A percentile compares a stretch with the other conserved stretches of the same genome.
Conservation (phyloP, 1,139 yeast species). For the Geotrichum klebahnii region DNA sequence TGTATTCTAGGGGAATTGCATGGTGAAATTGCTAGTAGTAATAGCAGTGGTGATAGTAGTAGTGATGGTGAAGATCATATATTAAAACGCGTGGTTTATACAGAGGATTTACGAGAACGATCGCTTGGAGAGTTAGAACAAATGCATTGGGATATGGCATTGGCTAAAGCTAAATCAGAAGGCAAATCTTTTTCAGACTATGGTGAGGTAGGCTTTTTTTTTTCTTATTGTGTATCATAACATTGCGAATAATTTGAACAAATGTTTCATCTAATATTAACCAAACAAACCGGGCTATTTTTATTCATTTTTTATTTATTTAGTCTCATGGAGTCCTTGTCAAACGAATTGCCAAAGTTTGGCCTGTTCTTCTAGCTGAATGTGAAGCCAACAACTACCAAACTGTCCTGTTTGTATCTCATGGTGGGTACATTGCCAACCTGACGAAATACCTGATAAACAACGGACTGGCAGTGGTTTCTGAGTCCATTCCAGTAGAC, state of each 20-base stretch:
- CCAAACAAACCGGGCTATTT: neutral
- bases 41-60: too few relatives aligned
- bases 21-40: too few relatives aligned
- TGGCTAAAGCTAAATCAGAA: slow-evolving; percentile 48
- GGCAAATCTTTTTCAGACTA: slow-evolving; percentile 48
- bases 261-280: neutral
- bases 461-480: slow-evolving; percentile 2
- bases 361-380: slow-evolving; percentile 45
- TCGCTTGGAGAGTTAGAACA: slow-evolving; percentile 80
- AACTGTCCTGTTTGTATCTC: slow-evolving; percentile 67
- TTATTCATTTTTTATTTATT: neutral
- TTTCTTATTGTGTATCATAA: too few relatives aligned
- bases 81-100: slow-evolving; percentile 33
- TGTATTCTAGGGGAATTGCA: too few relatives aligned
- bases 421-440: slow-evolving; percentile 74
- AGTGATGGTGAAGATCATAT: too few relatives aligned
- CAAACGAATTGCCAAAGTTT: slow-evolving; percentile 49
- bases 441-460: slow-evolving; percentile 9
- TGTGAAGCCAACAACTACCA: slow-evolving; percentile 39
- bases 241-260: neutral
- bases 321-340: slow-evolving; percentile 44
- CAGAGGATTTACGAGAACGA: slow-evolving; percentile 61
- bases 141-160: slow-evolving; percentile 64
- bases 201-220: slow-evolving; percentile 46
- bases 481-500: slow-evolving; percentile 2